Percentiles rank a stretch among this genome's conserved stretches.
Conservation (phyloP, 192 early-diverging fungal genomes). For the Backusella parvicylindrica region DNA sequence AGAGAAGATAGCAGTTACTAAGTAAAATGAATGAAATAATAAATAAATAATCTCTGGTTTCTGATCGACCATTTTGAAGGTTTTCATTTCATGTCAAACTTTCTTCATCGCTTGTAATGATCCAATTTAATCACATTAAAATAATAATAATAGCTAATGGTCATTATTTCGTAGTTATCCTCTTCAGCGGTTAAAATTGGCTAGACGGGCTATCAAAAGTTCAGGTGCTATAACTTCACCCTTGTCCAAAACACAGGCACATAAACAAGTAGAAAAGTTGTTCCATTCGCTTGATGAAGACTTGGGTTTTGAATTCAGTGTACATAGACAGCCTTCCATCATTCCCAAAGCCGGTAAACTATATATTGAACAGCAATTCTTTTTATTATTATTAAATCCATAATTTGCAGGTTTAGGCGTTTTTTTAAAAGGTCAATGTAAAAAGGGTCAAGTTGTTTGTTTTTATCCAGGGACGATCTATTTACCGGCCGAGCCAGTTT, state of each 20-base stretch:
- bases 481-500: slow-evolving; percentile 39
- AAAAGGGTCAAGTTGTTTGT: slow-evolving; percentile 22
- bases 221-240: not conserved
- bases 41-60: not conserved
- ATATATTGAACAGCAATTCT: not conserved
- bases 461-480: slow-evolving; percentile 40
- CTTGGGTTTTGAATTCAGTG: not conserved
- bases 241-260: not conserved
- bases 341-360: slow-evolving; percentile 12
- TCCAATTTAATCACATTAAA: not conserved
- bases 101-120: slow-evolving; percentile 7
- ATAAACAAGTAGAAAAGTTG: not conserved
- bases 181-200: not conserved
- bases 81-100: not conserved
- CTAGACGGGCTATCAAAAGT: not conserved
- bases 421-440: slow-evolving; percentile 9
- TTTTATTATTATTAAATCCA: not conserved
- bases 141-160: not conserved
- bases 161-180: slow-evolving; percentile 10
- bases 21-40: not conserved
- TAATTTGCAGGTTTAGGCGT: slow-evolving; percentile 19
- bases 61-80: not conserved
- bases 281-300: not conserved
- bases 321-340: not conserved
- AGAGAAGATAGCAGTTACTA: not conserved